Evolutionary conservation across 352 stramenopile genomes (phyloP).

Genomic region (Phytophthora nicotianae): DNA sequence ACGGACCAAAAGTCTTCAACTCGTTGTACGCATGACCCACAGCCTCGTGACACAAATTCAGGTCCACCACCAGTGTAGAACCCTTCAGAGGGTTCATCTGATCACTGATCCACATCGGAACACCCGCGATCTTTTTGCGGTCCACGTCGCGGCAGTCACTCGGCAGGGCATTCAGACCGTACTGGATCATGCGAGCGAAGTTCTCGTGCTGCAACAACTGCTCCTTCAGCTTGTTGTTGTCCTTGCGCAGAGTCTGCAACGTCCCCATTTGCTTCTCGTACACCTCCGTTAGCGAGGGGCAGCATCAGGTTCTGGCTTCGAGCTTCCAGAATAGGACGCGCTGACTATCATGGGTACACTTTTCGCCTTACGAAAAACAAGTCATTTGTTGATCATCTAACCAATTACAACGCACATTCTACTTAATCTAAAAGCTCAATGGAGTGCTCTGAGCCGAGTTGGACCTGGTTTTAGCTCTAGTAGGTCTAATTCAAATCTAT

Average conservation of each 20-base stretch:
- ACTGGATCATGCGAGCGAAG: conserved; percentile 87
- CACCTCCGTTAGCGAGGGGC: conserved; percentile 54
- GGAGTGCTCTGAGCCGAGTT: no score
- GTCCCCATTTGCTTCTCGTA: conserved; percentile 87
- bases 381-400: no score
- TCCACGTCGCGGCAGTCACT: conserved; percentile 80
- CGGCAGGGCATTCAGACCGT: conserved; percentile 75
- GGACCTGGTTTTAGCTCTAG: no score
- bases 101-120: conserved; percentile 82
- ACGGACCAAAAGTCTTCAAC: conserved; percentile 73
- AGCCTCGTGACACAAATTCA: conserved; percentile 80
- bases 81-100: conserved; percentile 82
- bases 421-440: no score
- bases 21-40: conserved; percentile 83
- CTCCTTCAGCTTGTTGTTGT: conserved; percentile 88
- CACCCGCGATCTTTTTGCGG: conserved; percentile 75
- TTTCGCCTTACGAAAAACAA: no score
- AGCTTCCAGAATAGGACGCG: conserved; percentile 8
- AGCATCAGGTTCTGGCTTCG: conserved; percentile 3
- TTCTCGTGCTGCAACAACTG: conserved; percentile 85
- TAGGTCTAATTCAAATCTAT: no score
- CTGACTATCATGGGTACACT: neutral
- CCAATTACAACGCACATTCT: no score
- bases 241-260: conserved; percentile 77
- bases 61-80: conserved; percentile 74